phyloP scores from a whole-genome alignment of 2,329 filamentous ascomycete species.

The Drechslerella dactyloides region DNA sequence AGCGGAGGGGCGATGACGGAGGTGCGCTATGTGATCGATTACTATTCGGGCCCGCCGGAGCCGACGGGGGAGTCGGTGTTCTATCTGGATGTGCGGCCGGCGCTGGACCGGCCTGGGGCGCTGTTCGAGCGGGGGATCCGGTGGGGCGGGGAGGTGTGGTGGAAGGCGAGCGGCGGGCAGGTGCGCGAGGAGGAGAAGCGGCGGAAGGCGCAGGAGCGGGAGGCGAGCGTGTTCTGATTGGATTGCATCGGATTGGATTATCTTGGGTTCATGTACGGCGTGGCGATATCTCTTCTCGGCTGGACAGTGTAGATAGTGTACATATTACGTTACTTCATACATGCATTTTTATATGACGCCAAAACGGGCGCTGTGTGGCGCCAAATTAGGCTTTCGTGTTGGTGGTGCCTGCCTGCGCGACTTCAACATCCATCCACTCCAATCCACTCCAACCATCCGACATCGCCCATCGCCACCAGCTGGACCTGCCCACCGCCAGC shows the following conservation, averaged over 20 bases:
- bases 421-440: no score
- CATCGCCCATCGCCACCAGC: no score
- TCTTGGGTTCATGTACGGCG: not conserved
- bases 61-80: constrained; percentile 90
- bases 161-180: constrained; percentile 78
- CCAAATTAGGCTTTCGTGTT: no score
- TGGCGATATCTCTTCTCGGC: not conserved
- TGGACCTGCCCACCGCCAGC: no score
- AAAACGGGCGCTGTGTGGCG: no score
- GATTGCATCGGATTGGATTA: not conserved
- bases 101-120: constrained; percentile 78
- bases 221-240: constrained; percentile 2
- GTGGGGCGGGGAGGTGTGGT: constrained; percentile 95
- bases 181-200: constrained; percentile 62
- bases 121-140: constrained; percentile 81
- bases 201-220: constrained; percentile 53
- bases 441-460: no score
- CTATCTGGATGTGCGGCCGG: constrained; percentile 90
- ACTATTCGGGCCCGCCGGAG: constrained; percentile 84
- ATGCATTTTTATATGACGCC: not conserved
- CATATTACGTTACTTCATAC: not conserved
- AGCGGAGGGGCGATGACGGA: constrained; percentile 25
- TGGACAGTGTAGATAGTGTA: not conserved
- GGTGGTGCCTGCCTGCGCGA: no score
- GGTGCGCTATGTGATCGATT: constrained; percentile 94